phyloP scores from a whole-genome alignment of 2,329 filamentous ascomycete species.

The Fusarium miscanthi region DNA sequence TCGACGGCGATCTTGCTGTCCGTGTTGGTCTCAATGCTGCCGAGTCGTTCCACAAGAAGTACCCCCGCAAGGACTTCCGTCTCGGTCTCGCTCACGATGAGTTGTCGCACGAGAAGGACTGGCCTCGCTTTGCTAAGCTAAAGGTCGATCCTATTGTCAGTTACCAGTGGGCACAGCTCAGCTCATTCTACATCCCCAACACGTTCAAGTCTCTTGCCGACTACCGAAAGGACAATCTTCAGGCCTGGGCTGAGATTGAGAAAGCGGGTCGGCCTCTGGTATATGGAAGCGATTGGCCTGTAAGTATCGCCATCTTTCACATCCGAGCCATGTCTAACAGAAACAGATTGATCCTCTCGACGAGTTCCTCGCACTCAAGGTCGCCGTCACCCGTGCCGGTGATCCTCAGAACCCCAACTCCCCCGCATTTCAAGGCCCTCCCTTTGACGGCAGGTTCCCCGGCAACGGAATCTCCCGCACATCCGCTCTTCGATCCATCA shows the following conservation, averaged over 20 bases:
- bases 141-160: constrained; percentile 42
- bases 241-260: constrained; percentile 38
- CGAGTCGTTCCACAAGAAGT: constrained; percentile 37
- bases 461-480: constrained; percentile 39
- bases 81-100: constrained; percentile 44
- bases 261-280: constrained; percentile 31
- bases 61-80: constrained; percentile 32
- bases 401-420: constrained; percentile 44
- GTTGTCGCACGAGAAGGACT: constrained; percentile 39
- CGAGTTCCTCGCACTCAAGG: constrained; percentile 45
- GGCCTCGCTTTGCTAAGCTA: constrained; percentile 41
- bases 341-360: constrained; percentile 44
- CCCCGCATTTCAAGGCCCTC: constrained; percentile 35
- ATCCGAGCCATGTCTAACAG: neutral
- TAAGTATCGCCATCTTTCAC: constrained; percentile 8
- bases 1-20: constrained; percentile 43
- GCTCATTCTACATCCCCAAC: constrained; percentile 41
- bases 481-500: constrained; percentile 38
- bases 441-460: constrained; percentile 35
- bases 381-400: constrained; percentile 42
- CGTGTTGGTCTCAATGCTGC: constrained; percentile 40
- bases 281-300: constrained; percentile 46
- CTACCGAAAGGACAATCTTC: constrained; percentile 44
- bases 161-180: constrained; percentile 46
- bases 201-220: constrained; percentile 39